A percentile compares a stretch with the other conserved stretches of the same genome.
Evolutionary conservation across 495 filamentous ascomycete species (phyloP).

Genomic region (Lophiotrema nucula): DNA sequence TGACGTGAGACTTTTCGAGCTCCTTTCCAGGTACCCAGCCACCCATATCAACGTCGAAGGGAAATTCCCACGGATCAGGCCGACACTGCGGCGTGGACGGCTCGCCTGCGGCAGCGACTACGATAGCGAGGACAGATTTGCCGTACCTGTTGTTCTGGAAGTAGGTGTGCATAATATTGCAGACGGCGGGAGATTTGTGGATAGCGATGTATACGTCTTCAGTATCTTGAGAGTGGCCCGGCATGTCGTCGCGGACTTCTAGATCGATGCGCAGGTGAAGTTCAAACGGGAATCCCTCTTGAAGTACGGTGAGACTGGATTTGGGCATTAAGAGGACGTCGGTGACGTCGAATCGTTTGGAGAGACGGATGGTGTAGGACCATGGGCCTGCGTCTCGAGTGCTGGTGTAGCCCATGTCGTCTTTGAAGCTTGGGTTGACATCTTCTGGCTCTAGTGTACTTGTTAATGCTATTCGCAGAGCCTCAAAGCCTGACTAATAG

Average conservation of each 20-base stretch:
- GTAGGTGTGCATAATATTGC: background rate
- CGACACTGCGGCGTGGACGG: background rate
- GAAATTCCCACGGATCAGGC: background rate
- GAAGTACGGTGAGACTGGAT: background rate
- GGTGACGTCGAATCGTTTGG: background rate
- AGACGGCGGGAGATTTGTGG: background rate
- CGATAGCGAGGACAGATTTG: background rate
- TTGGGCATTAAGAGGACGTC: background rate
- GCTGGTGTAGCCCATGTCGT: background rate
- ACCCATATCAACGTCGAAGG: too few relatives aligned
- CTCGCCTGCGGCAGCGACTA: background rate
- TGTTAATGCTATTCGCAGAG: too few relatives aligned
- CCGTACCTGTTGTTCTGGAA: background rate
- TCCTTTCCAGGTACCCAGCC: too few relatives aligned
- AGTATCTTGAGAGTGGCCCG: background rate
- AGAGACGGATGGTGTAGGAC: background rate
- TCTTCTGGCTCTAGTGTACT: background rate
- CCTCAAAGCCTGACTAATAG: too few relatives aligned
- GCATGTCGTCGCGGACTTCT: background rate
- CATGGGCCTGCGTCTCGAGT: background rate
- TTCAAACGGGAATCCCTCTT: background rate
- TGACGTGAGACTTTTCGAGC: too few relatives aligned
- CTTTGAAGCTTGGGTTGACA: background rate
- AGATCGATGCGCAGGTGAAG: background rate
- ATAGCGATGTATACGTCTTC: background rate